These are phyloP conservation scores for Saussurea involucrata DNA, from an alignment of 129 eudicot species.

Conservation along the genomic window DNA sequence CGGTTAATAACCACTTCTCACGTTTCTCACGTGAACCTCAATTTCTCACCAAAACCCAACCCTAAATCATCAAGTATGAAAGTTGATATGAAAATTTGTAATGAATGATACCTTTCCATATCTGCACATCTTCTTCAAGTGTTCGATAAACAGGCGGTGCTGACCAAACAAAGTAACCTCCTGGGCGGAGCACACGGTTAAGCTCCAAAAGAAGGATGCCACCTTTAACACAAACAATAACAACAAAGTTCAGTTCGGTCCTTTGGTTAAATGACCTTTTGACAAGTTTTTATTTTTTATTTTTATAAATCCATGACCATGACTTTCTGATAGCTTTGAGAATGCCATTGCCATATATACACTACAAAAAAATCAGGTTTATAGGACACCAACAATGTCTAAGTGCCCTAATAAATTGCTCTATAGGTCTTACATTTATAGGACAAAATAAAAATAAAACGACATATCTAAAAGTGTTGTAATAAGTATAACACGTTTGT, in stretches of 20 bases:
- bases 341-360: neutral
- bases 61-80: neutral
- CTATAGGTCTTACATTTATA: neutral
- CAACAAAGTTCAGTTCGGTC: neutral
- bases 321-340: neutral
- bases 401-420: neutral
- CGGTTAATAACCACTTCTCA: too few relatives aligned
- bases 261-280: neutral
- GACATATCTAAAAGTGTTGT: neutral
- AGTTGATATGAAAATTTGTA: too few relatives aligned
- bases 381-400: neutral
- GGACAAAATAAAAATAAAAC: too few relatives aligned
- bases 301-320: neutral
- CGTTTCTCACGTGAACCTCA: too few relatives aligned
- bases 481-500: neutral
- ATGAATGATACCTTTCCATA: slow-evolving; percentile 62
- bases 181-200: slow-evolving; percentile 74
- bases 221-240: slow-evolving; percentile 33
- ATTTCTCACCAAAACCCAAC: too few relatives aligned
- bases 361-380: neutral
- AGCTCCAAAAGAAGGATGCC: slow-evolving; percentile 76
- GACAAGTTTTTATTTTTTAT: neutral
- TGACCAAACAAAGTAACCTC: slow-evolving; percentile 89
- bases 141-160: slow-evolving; percentile 76
- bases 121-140: slow-evolving; percentile 73